Base-by-base conservation (phyloP, 306 rosid genomes). In the Hippophae rhamnoides region DNA sequence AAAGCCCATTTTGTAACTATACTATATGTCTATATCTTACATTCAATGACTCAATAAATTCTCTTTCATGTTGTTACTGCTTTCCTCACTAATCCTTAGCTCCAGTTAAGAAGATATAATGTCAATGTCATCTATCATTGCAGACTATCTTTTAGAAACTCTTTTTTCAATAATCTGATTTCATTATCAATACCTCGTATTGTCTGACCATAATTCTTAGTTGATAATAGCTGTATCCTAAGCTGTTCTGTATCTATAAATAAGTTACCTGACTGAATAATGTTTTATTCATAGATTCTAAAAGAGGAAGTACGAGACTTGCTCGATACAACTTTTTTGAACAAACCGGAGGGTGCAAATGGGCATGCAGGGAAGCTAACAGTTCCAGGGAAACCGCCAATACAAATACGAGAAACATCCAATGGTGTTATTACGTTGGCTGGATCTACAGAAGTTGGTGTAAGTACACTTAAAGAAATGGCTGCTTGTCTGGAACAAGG, bases 391-490 rank as follows among this genome's bases (percentile, higher is more conserved):
- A 93, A 89, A 75, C 87, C 97, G 43, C 97, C 90, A 4, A 93
- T 93, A 75, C 99, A 93, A 82, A 93, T 93, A 74, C 97, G 99
- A 70, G 99, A 93, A 84, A 80, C 99, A 51, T 93, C 99, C 59
- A 81, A 82, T 80, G 99, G 99, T 41, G 99, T 89, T 57, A 93
- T 93, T 67, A 93, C 99, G 43, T 81, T 93, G 69, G 97, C 97
- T 10, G 99, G 99, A 47, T 93, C 99, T 60, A 93, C 95, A 7
- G 99, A 93, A 89, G 74, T 86, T 55, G 65, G 99, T 68, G 99
- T 93, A 41, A 67, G 76, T 57, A 72, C 99, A 14, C 71, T 82
- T 18, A 86, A 89, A 73, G 94, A 93, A 81, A 93, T 93, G 99
- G 90, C 99, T 57, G 71, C 94, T 77, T 86, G 97, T 76, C 85